Percentiles rank a stretch among this genome's conserved stretches.
Conservation (phyloP, 805 yeast species). For the Metschnikowia baotianmanensis region DNA sequence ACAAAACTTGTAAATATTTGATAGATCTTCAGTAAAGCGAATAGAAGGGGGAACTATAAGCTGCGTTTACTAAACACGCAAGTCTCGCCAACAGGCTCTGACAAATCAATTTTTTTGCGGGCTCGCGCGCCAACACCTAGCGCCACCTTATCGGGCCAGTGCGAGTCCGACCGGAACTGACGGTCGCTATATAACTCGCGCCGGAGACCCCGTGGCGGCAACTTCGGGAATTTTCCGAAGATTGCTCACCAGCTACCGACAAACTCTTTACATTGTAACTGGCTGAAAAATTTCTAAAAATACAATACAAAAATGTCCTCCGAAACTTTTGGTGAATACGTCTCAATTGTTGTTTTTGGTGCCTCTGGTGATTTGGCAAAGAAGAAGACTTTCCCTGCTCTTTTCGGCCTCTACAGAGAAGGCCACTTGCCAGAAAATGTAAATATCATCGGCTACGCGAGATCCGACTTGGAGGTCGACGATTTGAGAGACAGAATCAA, state of each 20-base stretch:
- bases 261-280: too few species aligned
- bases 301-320: conserved; percentile 23
- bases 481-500: conserved; percentile 69
- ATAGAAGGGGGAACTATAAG: too few species aligned
- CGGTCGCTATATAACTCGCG: conserved; percentile 10
- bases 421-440: conserved; percentile 71
- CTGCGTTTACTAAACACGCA: background rate
- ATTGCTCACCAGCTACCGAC: conserved; percentile 5
- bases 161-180: conserved; percentile 9
- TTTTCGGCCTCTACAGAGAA: conserved; percentile 63
- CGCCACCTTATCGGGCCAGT: conserved; percentile 11
- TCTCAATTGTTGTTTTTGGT: conserved; percentile 80
- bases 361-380: conserved; percentile 95
- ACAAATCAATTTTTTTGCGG: conserved; percentile 10
- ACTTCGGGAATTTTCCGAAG: conserved; percentile 3
- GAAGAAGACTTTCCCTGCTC: conserved; percentile 90
- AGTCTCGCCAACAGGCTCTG: conserved; percentile 10
- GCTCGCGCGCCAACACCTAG: conserved; percentile 4
- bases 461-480: conserved; percentile 67
- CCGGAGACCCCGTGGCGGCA: conserved; percentile 5
- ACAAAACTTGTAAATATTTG: too few species aligned
- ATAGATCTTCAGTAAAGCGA: background rate
- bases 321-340: conserved; percentile 57
- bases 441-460: conserved; percentile 87
- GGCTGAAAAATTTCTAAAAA: background rate